Conservation (phyloP, 164 flowering plant genomes). For the Dillenia turbinata region DNA sequence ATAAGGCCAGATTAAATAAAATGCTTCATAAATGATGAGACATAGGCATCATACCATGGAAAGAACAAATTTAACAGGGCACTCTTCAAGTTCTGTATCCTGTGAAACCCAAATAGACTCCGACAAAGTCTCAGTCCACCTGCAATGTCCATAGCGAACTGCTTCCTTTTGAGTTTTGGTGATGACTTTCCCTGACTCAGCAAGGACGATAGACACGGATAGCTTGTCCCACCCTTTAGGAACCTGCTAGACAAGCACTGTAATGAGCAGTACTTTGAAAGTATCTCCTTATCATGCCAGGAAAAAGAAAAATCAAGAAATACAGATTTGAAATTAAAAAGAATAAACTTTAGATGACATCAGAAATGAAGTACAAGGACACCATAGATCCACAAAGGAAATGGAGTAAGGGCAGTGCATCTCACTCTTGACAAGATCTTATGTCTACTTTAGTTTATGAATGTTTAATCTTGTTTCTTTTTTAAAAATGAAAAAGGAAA, state of each 20-base stretch:
- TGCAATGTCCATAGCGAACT: constrained; percentile 48
- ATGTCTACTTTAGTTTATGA: too few relatives aligned
- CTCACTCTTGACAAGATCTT: too few relatives aligned
- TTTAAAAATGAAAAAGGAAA: too few relatives aligned
- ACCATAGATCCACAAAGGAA: too few relatives aligned
- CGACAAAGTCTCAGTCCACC: constrained; percentile 53
- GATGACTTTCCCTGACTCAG: constrained; percentile 48
- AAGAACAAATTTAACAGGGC: constrained; percentile 40
- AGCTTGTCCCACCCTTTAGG: constrained; percentile 77
- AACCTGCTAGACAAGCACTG: constrained; percentile 28
- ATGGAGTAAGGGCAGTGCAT: too few relatives aligned
- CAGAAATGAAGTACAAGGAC: too few relatives aligned
- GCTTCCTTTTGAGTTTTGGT: constrained; percentile 44
- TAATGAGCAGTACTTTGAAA: background rate
- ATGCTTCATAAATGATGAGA: background rate
- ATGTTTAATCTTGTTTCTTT: too few relatives aligned
- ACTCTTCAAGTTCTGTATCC: constrained; percentile 35
- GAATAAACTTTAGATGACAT: too few relatives aligned
- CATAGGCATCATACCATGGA: constrained; percentile 31
- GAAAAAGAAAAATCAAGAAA: too few relatives aligned
- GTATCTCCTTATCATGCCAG: background rate
- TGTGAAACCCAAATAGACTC: constrained; percentile 48
- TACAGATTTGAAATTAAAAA: too few relatives aligned
- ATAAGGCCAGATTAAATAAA: background rate
- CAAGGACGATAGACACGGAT: constrained; percentile 36